Evolutionary conservation across 257 asterid species (phyloP).

Genomic region (Scutellaria barbata): DNA sequence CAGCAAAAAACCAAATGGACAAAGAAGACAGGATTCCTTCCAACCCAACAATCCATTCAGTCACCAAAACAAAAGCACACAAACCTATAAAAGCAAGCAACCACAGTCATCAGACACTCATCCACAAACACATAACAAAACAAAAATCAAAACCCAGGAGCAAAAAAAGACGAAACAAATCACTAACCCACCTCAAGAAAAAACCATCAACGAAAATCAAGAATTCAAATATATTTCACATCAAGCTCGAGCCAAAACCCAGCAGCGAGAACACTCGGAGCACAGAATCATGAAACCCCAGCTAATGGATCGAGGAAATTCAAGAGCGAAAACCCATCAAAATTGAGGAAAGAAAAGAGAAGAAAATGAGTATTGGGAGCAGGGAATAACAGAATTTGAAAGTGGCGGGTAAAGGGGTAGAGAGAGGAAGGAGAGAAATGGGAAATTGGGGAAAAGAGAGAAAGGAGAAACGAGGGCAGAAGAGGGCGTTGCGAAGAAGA

Average conservation of each 20-base stretch:
- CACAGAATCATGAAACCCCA: conserved; percentile 33
- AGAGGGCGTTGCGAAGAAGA: conserved; percentile 65
- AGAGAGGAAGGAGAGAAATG: conserved; percentile 58
- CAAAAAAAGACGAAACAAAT: background rate
- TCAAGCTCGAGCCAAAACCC: conserved; percentile 44
- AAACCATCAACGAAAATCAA: conserved; percentile 1
- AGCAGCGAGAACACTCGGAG: conserved; percentile 29
- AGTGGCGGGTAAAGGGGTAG: conserved; percentile 63
- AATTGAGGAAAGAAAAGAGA: background rate
- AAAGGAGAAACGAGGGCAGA: conserved; percentile 59
- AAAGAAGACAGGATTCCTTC: conserved; percentile 11
- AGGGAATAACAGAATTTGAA: conserved; percentile 40
- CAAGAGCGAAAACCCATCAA: background rate
- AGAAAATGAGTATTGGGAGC: background rate
- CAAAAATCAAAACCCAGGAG: conserved; percentile 21
- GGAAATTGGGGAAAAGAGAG: conserved; percentile 61
- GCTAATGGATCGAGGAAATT: conserved; percentile 23
- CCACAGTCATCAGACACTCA: background rate
- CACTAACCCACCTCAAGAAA: conserved; percentile 35
- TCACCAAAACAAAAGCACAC: conserved; percentile 9
- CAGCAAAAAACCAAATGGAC: conserved; percentile 8
- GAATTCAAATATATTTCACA: conserved; percentile 28
- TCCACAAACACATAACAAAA: conserved; percentile 2
- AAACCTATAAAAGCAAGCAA: background rate
- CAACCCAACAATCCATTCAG: conserved; percentile 25